Conservation (phyloP, 208 protist genomes). For the Trichomonas vaginalis region DNA sequence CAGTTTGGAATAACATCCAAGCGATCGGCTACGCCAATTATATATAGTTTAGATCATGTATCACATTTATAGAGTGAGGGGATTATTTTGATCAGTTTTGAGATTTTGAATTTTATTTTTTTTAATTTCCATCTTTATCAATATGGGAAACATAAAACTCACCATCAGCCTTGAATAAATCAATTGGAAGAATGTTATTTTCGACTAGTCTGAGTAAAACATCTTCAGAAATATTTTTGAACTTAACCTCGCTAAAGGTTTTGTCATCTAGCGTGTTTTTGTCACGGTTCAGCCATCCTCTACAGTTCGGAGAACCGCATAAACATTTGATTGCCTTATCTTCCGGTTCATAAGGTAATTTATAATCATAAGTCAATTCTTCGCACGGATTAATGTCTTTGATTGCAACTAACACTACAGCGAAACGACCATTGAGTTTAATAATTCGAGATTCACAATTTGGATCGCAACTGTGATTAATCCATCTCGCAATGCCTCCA, state of each 20-base stretch:
- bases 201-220: not conserved
- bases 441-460: slow-evolving; percentile 17
- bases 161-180: not conserved
- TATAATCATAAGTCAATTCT: slow-evolving; percentile 28
- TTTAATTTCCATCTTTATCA: no score
- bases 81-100: no score
- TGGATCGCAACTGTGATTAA: slow-evolving; percentile 33
- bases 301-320: slow-evolving; percentile 18
- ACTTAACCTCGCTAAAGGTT: not conserved
- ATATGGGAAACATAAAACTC: not conserved
- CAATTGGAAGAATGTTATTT: not conserved
- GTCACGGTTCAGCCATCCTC: slow-evolving; percentile 15
- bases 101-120: no score
- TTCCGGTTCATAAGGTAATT: slow-evolving; percentile 15
- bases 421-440: not conserved
- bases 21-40: no score
- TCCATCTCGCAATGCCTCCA: slow-evolving; percentile 24
- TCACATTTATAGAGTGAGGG: no score
- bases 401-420: not conserved
- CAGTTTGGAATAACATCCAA: no score
- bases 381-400: slow-evolving; percentile 13
- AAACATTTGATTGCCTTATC: slow-evolving; percentile 17
- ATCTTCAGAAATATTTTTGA: not conserved
- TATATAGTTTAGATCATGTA: no score
- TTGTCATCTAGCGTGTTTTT: not conserved